Evolutionary conservation across 1,139 yeast species (phyloP), one percentile per base, ranked within the genome.

Genomic region (Candida freyschussii): DNA sequence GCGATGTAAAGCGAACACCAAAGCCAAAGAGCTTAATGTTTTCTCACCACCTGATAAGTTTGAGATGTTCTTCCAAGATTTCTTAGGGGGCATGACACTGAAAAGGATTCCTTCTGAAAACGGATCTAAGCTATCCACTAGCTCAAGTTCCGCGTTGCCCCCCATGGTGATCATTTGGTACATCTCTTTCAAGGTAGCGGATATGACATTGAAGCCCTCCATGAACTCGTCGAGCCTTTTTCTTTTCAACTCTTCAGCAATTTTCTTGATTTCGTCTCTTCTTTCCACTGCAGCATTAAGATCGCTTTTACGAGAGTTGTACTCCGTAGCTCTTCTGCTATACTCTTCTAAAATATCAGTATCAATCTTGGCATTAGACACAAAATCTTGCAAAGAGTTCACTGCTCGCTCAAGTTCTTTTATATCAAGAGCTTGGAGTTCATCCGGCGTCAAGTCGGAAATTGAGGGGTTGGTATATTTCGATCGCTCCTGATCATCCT

Each of bases 81-180:
- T 93, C 63, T 87, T 91, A 0, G 99, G 99, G 2, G 99, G 99
- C 98, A 93, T 93, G 7, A 93, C 98, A 59, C 96, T 84, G 59
- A 93, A 93, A 29, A 87, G 64, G 29, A 93, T 89, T 21, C 99
- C 99, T 60, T 93, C 98, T 1, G 96, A 78, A 53, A 93, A 93
- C n/a, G 98, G 98, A 58, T 93, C 98, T 52, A 91, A 71, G 45
- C 95, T 81, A 55, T 93, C 98, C 14, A 89, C 97, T 33, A 91
- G 70, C 55, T 93, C 99, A 27, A 93, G 68, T 57, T 93, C 98
- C 0, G 99, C 99, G 63, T 89, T 93, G 24, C 99, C 99, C 12
- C 98, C 98, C 94, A 91, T 87, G 1, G 98, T 93, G 40, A 93
- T 91, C 94, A 91, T 85, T 53, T 89, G 95, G 53, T 93, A 93